Percentiles rank a stretch among this genome's conserved stretches.
Evolutionary conservation across 331 rosid species (phyloP).

Genomic region (Rosa hybrid): DNA sequence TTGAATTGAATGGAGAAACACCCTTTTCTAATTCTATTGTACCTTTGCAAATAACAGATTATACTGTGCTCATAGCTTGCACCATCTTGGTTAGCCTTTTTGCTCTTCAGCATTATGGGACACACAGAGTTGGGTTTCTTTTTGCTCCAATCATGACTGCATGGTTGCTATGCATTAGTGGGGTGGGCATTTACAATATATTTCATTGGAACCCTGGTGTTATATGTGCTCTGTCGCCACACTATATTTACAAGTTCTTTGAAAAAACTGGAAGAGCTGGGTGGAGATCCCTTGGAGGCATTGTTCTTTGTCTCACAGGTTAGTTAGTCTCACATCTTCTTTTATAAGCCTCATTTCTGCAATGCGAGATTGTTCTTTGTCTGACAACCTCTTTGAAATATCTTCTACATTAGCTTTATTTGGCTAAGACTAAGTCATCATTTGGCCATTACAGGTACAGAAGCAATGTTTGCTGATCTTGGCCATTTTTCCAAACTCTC

Average conservation of each 20-base stretch:
- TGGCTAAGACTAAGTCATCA: not conserved
- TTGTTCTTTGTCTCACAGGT: constrained; percentile 44
- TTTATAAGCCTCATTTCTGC: not conserved
- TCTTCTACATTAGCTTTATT: not conserved
- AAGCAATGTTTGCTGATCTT: constrained; percentile 46
- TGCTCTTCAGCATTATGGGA: constrained; percentile 43
- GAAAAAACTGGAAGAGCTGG: constrained; percentile 32
- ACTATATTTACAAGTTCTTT: constrained; percentile 34
- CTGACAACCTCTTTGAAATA: not conserved
- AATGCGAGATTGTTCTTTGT: not conserved
- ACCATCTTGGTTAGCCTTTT: constrained; percentile 37
- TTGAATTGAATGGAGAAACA: not conserved
- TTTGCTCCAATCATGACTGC: constrained; percentile 40
- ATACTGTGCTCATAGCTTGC: constrained; percentile 35
- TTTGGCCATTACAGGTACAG: constrained; percentile 32
- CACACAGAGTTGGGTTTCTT: constrained; percentile 39
- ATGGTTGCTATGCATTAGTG: constrained; percentile 34
- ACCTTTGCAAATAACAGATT: constrained; percentile 23
- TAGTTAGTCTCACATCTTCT: not conserved
- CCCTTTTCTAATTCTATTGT: not conserved
- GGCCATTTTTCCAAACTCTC: constrained; percentile 47
- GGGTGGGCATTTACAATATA: constrained; percentile 39
- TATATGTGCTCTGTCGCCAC: constrained; percentile 32
- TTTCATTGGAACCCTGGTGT: constrained; percentile 40
- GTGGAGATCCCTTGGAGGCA: constrained; percentile 39